Evolutionary conservation across 495 filamentous ascomycete species (phyloP).

Genomic region (Podospora pseudoanserina): DNA sequence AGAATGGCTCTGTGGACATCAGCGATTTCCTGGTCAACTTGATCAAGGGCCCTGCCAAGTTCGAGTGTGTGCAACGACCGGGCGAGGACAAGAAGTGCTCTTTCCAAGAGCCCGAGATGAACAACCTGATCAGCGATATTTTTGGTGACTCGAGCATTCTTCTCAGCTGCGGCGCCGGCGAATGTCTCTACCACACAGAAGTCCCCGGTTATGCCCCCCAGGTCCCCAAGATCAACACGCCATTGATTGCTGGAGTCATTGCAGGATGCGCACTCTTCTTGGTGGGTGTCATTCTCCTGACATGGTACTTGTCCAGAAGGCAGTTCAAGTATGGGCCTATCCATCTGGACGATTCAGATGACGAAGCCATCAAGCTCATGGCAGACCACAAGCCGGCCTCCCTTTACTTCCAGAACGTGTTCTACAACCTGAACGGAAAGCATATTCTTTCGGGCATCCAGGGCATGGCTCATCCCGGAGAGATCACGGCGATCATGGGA

Average conservation of each 20-base stretch:
- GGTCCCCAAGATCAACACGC: slow-evolving; percentile 94
- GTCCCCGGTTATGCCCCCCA: slow-evolving; percentile 86
- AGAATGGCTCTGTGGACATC: slow-evolving; percentile 86
- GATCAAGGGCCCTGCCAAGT: slow-evolving; percentile 83
- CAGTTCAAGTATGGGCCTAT: slow-evolving; percentile 69
- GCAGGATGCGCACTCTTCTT: slow-evolving; percentile 83
- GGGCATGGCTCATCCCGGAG: slow-evolving; percentile 81
- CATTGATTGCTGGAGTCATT: slow-evolving; percentile 91
- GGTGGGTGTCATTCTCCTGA: slow-evolving; percentile 71
- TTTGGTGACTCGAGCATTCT: slow-evolving; percentile 90
- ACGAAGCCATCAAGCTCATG: slow-evolving; percentile 80
- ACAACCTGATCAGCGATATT: slow-evolving; percentile 76
- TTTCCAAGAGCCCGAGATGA: slow-evolving; percentile 88
- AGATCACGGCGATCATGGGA: slow-evolving; percentile 97
- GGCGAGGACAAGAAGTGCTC: slow-evolving; percentile 62
- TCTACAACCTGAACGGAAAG: slow-evolving; percentile 81
- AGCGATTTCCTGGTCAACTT: slow-evolving; percentile 73
- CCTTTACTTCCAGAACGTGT: slow-evolving; percentile 82
- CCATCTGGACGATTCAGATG: slow-evolving; percentile 82
- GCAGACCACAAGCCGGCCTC: slow-evolving; percentile 87
- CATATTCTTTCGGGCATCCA: slow-evolving; percentile 76
- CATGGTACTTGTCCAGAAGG: slow-evolving; percentile 87
- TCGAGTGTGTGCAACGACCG: slow-evolving; percentile 63
- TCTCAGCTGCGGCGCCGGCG: slow-evolving; percentile 76
- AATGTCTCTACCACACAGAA: slow-evolving; percentile 88